Base-by-base conservation (phyloP, 192 early-diverging fungal species). In the Coemansia sp. region DNA sequence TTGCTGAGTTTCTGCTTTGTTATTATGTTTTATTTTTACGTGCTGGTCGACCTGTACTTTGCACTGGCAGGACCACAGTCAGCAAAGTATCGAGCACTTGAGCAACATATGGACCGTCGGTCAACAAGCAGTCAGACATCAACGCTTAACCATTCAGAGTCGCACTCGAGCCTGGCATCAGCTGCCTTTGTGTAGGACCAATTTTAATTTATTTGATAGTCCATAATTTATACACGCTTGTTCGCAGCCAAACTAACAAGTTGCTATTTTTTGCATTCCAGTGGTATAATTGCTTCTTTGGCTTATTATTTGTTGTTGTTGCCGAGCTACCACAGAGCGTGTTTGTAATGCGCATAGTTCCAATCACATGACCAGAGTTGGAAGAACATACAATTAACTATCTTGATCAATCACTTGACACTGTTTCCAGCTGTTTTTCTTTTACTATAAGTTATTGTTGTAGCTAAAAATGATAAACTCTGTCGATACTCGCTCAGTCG, bases 1-100 rank as follows among this genome's bases (percentile, higher is more conserved):
- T 56, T 86, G 32, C 50, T 86, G 18, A 83, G 86, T 24, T 64
- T 84, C 37, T 83, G 77, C 39, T 85, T 89, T 59, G 69, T 84
- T 20, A 54, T 84, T 5, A 69, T 88, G 29, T 57, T 88, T 10
- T 76, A 74, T 47, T 73, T 73, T 7, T 71, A 78, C 55, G 16
- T 81, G 16, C 64, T 88, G 19, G 63, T 85, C 11, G 76, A 74
- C 41, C 38, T 83, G 18, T 85, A 83, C 50, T 48, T 65, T 24
- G 64, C 57, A 27, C 64, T 75, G 45, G 45, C 60, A 4, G 61
- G 54, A 22, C 50, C 62, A 7, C 10, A 61, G 11, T 32, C 22
- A 13, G 61, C 61, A 45, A 72, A 72, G 47, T 72, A 72, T 51
- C 32, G 20, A 16, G 37, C 41, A 9, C 50, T 72, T 47, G 59